Conservation (phyloP, 306 rosid genomes). For the Alnus rubra region DNA sequence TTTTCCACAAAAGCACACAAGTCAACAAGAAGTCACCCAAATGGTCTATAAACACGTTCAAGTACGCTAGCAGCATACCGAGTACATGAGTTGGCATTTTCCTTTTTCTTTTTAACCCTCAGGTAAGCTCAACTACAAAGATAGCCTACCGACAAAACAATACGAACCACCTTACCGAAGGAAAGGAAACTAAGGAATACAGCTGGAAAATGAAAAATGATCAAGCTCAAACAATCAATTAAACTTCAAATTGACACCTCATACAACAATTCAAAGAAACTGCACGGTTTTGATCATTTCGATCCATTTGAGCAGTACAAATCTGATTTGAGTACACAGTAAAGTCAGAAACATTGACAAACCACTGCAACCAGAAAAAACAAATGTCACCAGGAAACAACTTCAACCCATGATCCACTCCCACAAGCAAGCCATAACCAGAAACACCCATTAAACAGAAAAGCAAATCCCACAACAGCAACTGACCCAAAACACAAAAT, state of each 20-base stretch:
- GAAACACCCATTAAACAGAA: slow-evolving; percentile 4
- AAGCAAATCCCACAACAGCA: neutral
- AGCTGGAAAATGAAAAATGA: neutral
- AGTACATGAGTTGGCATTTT: neutral
- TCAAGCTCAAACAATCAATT: neutral
- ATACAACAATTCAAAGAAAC: neutral
- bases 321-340: neutral
- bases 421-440: slow-evolving; percentile 8
- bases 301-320: neutral
- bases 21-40: neutral
- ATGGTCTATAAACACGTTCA: neutral
- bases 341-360: neutral
- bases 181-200: neutral
- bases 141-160: neutral
- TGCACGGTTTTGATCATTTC: neutral
- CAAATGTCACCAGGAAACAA: neutral
- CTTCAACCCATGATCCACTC: slow-evolving; percentile 1
- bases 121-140: neutral
- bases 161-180: neutral
- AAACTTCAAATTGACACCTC: slow-evolving; percentile 8
- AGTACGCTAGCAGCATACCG: neutral
- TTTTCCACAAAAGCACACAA: neutral
- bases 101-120: neutral
- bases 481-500: neutral
- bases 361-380: neutral